A percentile compares a stretch with the other conserved stretches of the same genome.
phyloP scores from a whole-genome alignment of 2,329 filamentous ascomycete genomes.

The Myriangium duriaei region DNA sequence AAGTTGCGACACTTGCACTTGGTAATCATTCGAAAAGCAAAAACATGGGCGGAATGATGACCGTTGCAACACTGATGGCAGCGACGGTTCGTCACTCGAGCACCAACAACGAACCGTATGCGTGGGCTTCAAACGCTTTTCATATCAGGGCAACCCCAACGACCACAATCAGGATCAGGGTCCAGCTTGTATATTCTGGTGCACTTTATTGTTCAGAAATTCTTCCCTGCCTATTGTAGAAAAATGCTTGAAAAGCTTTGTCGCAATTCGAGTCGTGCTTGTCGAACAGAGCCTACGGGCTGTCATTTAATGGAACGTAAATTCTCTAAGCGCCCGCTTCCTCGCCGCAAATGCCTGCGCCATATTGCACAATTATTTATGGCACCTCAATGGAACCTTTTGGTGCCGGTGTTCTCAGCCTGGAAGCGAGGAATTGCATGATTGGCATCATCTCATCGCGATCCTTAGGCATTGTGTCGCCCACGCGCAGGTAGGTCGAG shows the following conservation, averaged over 20 bases:
- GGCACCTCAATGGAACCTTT: slow-evolving; percentile 40
- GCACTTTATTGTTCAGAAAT: no score
- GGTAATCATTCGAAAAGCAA: background rate
- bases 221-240: no score
- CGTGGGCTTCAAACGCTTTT: background rate
- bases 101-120: background rate
- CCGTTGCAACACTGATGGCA: background rate
- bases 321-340: background rate
- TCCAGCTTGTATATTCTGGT: no score
- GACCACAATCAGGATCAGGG: no score
- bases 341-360: no score
- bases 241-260: no score
- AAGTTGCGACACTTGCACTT: no score
- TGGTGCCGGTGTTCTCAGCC: slow-evolving; percentile 43
- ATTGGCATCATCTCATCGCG: slow-evolving; percentile 80
- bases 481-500: slow-evolving; percentile 55
- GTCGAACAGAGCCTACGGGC: no score
- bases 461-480: slow-evolving; percentile 71
- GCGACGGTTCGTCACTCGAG: background rate
- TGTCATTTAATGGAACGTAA: no score
- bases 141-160: no score
- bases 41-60: background rate
- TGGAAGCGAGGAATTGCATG: slow-evolving; percentile 69
- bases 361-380: background rate
- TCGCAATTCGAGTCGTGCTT: no score